Conservation (phyloP, 106 monocot genomes). For the Alisma plantagoaquatica region DNA sequence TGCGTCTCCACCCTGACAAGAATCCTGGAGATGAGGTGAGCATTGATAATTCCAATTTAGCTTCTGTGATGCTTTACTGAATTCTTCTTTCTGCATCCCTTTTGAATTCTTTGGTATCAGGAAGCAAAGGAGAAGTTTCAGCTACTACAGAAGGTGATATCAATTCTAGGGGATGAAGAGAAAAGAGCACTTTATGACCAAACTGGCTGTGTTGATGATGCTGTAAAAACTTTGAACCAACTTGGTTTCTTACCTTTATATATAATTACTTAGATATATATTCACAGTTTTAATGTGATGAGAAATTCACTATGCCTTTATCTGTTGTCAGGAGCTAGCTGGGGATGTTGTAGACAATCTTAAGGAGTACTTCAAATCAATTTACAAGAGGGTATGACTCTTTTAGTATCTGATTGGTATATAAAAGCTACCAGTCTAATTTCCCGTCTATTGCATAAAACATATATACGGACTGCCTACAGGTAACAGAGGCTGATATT, state of each 20-base stretch:
- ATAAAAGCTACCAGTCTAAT: background rate
- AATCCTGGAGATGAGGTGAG: conserved; percentile 94
- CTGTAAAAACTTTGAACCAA: no score
- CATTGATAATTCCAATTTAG: background rate
- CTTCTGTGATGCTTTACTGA: background rate
- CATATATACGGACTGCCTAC: background rate
- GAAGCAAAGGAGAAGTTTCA: conserved; percentile 99
- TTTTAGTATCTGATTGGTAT: background rate
- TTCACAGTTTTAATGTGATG: background rate
- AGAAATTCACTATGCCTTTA: background rate
- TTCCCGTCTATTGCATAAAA: background rate
- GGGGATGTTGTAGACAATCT: conserved; percentile 76
- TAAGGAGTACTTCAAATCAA: conserved; percentile 66
- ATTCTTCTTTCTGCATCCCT: background rate
- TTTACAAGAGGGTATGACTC: conserved; percentile 60
- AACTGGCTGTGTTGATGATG: conserved; percentile 85
- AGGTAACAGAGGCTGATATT: conserved; percentile 94
- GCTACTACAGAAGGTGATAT: conserved; percentile 89
- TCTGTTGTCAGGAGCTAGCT: conserved; percentile 42
- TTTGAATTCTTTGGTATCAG: conserved; percentile 22
- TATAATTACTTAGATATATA: background rate
- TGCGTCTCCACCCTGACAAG: conserved; percentile 97
- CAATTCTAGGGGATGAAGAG: conserved; percentile 91
- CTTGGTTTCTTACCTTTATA: background rate
- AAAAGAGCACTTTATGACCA: conserved; percentile 92